Base-by-base conservation (phyloP, 148 eudicot genomes). In the Spergularia bocconei region DNA sequence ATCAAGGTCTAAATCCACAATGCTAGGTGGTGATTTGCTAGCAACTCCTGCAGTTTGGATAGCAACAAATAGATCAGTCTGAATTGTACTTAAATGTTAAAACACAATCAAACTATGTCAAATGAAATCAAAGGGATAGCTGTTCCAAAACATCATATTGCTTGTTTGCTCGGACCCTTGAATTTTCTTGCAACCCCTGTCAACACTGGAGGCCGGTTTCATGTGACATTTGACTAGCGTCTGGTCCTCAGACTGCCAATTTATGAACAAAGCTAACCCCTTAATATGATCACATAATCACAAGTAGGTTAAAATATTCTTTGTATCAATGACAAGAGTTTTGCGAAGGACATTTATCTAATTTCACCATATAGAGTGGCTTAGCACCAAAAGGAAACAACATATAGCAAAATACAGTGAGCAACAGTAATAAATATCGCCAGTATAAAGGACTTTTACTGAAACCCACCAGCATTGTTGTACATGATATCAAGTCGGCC, bases 401-500 rank as follows among this genome's bases (percentile, higher is more conserved):
- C 10, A 44, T 44, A 6, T 44, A 6, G 48, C 7, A 0, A 44
- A 44, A 44, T 3, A 44, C 48, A 44, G 48, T 44, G 48, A 44
- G 48, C 1, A 9, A 6, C n/a, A n/a, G n/a, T n/a, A n/a, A n/a
- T n/a, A n/a, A n/a, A n/a, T n/a, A n/a, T n/a, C n/a, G n/a, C n/a
- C n/a, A 44, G 48, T 44, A 9, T 6, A 44, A 44, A 44, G 48
- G 10, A 44, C 8, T 4, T 8, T 48, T 0, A 0, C 25, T 5
- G 39, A 51, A 61, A 70, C 68, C 15, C 36, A 80, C 98, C 96
- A 33, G 96, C 98, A 70, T 93, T 93, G 76, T 91, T 91, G 82
- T 88, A 93, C 91, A 93, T 88, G 82, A 93, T 89, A 79, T 93
- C 96, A 3, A 93, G 86, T 6, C 79, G 87, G 8, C 92, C 88